A percentile compares a stretch with the other conserved stretches of the same genome.
These are phyloP conservation scores for Nicotiana rustica DNA, from an alignment of 305 asterid species.

Conservation along the genomic window DNA sequence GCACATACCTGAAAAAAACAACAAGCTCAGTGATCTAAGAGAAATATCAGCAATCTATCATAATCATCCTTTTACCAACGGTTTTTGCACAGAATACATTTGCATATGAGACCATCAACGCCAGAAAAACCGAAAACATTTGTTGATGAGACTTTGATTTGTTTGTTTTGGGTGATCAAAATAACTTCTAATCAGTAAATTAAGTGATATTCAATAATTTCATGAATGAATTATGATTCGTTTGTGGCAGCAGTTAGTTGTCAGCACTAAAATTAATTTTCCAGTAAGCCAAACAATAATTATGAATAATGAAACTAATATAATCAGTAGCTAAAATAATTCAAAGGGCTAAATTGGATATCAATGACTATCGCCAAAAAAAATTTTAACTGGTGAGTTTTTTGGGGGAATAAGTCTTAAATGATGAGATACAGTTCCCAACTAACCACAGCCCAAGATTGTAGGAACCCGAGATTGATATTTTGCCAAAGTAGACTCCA, in stretches of 20 bases:
- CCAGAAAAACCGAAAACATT: background rate
- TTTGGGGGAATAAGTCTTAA: too few relatives aligned
- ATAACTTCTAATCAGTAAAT: background rate
- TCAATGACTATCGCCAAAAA: background rate
- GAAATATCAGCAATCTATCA: background rate
- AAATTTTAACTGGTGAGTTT: background rate
- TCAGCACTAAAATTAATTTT: background rate
- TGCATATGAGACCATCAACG: background rate
- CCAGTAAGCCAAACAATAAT: background rate
- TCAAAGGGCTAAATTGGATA: background rate
- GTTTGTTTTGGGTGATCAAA: background rate
- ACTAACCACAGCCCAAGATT: background rate
- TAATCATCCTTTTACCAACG: background rate
- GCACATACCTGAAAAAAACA: slow-evolving; percentile 71
- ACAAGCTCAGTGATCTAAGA: slow-evolving; percentile 30
- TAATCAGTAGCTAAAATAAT: background rate
- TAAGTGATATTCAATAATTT: background rate
- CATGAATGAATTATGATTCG: background rate
- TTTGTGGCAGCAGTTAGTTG: background rate
- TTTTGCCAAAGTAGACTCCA: background rate
- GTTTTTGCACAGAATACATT: background rate
- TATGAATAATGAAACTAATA: background rate
- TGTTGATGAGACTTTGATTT: background rate
- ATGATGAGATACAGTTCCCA: background rate
- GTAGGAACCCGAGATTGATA: background rate